Conservation (phyloP, 176 grass and related monocot species). For the Tillandsia leiboldiana region DNA sequence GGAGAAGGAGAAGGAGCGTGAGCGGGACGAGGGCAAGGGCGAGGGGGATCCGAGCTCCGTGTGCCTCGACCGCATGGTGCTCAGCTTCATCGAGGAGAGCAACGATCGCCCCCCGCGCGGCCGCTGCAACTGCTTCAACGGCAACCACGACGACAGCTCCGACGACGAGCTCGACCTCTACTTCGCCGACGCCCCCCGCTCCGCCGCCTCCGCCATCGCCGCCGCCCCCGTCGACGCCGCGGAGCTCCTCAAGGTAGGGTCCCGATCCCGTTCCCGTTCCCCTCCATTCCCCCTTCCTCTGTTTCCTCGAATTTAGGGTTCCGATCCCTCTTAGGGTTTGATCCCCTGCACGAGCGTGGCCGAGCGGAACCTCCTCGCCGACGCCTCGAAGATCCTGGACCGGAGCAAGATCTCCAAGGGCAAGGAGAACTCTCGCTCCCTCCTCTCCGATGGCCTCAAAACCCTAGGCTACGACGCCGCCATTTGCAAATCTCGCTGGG, state of each 20-base stretch:
- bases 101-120: conserved; percentile 53
- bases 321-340: conserved; percentile 33
- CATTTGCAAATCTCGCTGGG: conserved; percentile 77
- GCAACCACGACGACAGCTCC: conserved; percentile 58
- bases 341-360: conserved; percentile 52
- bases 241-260: conserved; percentile 58
- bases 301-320: neutral
- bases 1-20: conserved; percentile 41
- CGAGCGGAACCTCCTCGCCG: conserved; percentile 84
- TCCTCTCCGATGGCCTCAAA: conserved; percentile 60
- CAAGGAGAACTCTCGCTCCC: conserved; percentile 42
- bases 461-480: conserved; percentile 69
- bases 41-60: conserved; percentile 34
- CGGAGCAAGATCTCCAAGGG: conserved; percentile 32
- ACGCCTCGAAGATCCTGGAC: conserved; percentile 53
- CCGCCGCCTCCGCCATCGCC: neutral
- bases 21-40: neutral
- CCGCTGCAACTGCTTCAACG: conserved; percentile 90
- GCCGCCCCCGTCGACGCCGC: conserved; percentile 29
- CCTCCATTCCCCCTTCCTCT: neutral
- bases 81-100: conserved; percentile 73
- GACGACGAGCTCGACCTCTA: conserved; percentile 63
- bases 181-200: conserved; percentile 20
- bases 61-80: conserved; percentile 71
- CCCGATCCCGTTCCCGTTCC: neutral